Evolutionary conservation across 805 yeast genomes (phyloP), one percentile per base, ranked within the genome.

Genomic region (Nakazawaea wyomingensis): DNA sequence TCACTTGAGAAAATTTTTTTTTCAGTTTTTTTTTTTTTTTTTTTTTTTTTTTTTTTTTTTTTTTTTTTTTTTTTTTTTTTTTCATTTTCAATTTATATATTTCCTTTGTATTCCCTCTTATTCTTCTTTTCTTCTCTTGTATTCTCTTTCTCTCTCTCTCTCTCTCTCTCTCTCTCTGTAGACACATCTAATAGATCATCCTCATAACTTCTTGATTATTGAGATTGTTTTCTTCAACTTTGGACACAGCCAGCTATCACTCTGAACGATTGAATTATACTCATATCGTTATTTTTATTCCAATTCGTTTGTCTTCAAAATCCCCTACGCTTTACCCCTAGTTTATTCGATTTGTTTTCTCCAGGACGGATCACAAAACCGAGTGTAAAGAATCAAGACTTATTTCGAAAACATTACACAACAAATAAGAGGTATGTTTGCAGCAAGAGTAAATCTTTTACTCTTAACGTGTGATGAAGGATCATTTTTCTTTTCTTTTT

Each of bases 41-140:
- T n/a, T n/a, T n/a, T n/a, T n/a, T n/a, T n/a, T n/a, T n/a, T n/a
- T n/a, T n/a, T n/a, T n/a, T n/a, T n/a, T n/a, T n/a, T n/a, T n/a
- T 24, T 17, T 18, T 22, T 21, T 26, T 22, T 48, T 48, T 49
- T 18, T 34, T 24, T 29, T 24, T 37, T 32, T 35, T 24, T 34
- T 42, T 30, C 43, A 37, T 21, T 19, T 30, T 26, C 18, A 34
- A 9, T 24, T 11, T 38, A 39, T 13, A 16, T 24, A 4, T 32
- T 7, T 22, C 20, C 31, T 14, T 24, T 36, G 10, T 24, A 30
- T 33, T 30, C 33, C 7, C 31, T 35, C 26, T 31, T 16, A 16
- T 41, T 34, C 44, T 32, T 38, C 41, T 34, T 27, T 34, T 30
- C 26, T 27, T 37, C 41, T 46, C 33, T 41, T 43, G 33, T 39